A percentile compares a stretch with the other conserved stretches of the same genome.
phyloP scores from a whole-genome alignment of 2,329 filamentous ascomycete species.

The Neodidymelliopsis sp. region DNA sequence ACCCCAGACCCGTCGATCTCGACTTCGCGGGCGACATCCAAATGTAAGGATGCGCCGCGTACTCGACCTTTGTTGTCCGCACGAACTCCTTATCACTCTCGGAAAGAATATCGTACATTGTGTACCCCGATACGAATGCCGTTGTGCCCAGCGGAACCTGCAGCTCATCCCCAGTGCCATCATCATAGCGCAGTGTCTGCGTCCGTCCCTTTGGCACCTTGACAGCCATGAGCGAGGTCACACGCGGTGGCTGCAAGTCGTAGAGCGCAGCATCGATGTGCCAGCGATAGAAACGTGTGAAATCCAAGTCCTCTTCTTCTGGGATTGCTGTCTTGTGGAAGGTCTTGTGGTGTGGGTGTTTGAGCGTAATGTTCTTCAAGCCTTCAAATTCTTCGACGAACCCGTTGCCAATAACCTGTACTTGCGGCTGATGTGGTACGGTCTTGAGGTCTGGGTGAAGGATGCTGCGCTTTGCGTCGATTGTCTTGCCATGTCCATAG shows the following conservation, averaged over 20 bases:
- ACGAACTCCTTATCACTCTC: constrained; percentile 72
- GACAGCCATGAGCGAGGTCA: constrained; percentile 77
- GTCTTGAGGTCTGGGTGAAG: constrained; percentile 83
- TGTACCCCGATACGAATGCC: constrained; percentile 75
- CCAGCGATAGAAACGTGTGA: constrained; percentile 75
- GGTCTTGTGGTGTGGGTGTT: constrained; percentile 78
- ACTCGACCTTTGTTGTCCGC: constrained; percentile 72
- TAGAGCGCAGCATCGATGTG: constrained; percentile 83
- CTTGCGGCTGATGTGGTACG: constrained; percentile 79
- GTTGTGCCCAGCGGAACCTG: constrained; percentile 77
- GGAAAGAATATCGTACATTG: constrained; percentile 73
- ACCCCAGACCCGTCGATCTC: constrained; percentile 72
- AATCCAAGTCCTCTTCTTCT: constrained; percentile 64
- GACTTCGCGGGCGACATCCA: constrained; percentile 79
- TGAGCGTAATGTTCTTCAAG: constrained; percentile 70
- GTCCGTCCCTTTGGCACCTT: constrained; percentile 66
- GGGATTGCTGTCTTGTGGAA: constrained; percentile 74
- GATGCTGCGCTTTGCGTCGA: constrained; percentile 70
- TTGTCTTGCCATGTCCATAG: constrained; percentile 79
- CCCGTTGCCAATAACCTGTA: constrained; percentile 82
- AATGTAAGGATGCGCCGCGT: constrained; percentile 80
- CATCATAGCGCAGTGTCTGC: constrained; percentile 76
- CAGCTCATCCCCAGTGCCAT: constrained; percentile 71
- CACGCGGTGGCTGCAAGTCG: constrained; percentile 75
- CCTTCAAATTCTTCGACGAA: constrained; percentile 74